Conservation (phyloP, 106 monocot species). For the Dendrobium huoshanense region DNA sequence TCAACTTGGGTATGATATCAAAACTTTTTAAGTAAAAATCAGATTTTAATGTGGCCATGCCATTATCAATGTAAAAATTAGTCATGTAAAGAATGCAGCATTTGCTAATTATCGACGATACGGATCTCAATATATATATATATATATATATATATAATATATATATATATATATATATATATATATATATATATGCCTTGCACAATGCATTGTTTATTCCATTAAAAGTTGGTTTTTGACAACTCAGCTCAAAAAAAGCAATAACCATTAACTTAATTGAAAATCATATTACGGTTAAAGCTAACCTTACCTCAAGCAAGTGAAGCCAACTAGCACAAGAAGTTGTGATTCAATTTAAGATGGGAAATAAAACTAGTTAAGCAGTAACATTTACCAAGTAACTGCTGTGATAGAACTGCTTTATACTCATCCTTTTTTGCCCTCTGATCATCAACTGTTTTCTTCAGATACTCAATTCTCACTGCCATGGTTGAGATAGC, state of each 20-base stretch:
- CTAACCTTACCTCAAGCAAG: not conserved
- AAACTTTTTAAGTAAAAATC: too few relatives aligned
- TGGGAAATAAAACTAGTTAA: not conserved
- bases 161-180: too few relatives aligned
- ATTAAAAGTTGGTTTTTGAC: not conserved
- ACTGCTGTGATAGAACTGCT: constrained; percentile 31
- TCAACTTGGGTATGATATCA: too few relatives aligned
- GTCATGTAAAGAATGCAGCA: too few relatives aligned
- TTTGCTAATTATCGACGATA: too few relatives aligned
- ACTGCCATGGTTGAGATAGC: too few relatives aligned
- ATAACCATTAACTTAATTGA: not conserved
- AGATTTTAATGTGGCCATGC: too few relatives aligned
- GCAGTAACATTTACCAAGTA: too few relatives aligned
- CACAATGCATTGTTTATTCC: not conserved
- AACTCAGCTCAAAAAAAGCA: too few relatives aligned
- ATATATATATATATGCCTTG: not conserved
- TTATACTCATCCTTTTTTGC: constrained; percentile 30
- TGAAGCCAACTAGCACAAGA: not conserved
- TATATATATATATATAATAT: too few relatives aligned
- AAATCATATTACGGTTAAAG: not conserved
- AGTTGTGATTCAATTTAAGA: too few relatives aligned
- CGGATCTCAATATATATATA: not conserved
- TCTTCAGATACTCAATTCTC: constrained; percentile 35
- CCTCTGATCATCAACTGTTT: constrained; percentile 24
- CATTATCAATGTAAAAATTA: too few relatives aligned